These are phyloP conservation scores for Lagerstroemia speciosa DNA, from an alignment of 345 rosid species.

Conservation along the genomic window DNA sequence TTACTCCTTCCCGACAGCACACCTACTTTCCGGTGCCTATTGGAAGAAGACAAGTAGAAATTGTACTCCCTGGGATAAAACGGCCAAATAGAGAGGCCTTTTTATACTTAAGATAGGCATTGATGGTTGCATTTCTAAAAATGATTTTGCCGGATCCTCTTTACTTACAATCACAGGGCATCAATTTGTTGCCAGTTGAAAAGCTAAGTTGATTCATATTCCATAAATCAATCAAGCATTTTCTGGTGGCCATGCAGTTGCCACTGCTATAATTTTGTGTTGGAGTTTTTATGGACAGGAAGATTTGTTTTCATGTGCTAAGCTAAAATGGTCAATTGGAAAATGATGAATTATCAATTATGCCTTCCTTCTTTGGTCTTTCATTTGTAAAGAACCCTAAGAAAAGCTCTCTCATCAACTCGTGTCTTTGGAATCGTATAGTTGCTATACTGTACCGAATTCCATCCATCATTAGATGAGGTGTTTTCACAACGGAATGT, in stretches of 20 bases:
- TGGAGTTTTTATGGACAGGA: background rate
- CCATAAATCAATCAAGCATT: constrained; percentile 2
- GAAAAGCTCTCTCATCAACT: background rate
- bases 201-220: constrained; percentile 5
- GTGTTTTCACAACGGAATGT: too few species aligned
- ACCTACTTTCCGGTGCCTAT: background rate
- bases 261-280: background rate
- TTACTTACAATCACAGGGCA: background rate
- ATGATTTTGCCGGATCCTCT: background rate
- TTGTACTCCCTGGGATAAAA: background rate
- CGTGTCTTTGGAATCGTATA: background rate
- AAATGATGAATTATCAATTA: background rate
- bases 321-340: background rate
- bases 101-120: constrained; percentile 1
- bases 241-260: constrained; percentile 6
- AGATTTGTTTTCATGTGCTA: background rate
- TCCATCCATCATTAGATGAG: background rate
- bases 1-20: background rate
- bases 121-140: constrained; percentile 10
- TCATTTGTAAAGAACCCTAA: background rate
- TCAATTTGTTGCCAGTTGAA: constrained; percentile 4
- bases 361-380: background rate
- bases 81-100: background rate
- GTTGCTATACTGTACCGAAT: background rate
- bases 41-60: constrained; percentile 2